Evolutionary conservation across 352 stramenopile genomes (phyloP).

Genomic region (Globisporangium emineosum): DNA sequence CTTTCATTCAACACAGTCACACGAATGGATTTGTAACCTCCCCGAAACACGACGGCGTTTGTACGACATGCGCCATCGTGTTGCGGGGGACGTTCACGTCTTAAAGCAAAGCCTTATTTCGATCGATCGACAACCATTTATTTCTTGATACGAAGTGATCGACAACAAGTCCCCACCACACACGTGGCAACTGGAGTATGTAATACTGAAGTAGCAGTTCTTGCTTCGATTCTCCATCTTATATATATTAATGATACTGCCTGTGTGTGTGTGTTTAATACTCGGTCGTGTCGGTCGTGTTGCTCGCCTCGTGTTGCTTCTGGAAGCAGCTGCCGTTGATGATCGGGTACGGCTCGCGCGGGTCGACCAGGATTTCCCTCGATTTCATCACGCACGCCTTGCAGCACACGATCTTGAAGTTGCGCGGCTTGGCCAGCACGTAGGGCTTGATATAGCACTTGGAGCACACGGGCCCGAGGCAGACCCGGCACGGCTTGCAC

Average conservation of each 20-base stretch:
- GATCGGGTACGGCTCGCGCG: conserved; percentile 43
- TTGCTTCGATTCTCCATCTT: neutral
- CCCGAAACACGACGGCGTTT: too few relatives aligned
- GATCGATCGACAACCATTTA: too few relatives aligned
- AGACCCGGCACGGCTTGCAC: conserved; percentile 38
- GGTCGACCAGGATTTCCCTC: conserved; percentile 35
- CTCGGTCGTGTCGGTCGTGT: conserved; percentile 5
- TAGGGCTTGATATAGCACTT: conserved; percentile 50
- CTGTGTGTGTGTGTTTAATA: too few relatives aligned
- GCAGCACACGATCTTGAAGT: conserved; percentile 44
- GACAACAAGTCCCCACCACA: too few relatives aligned
- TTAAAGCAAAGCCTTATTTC: too few relatives aligned
- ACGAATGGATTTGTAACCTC: too few relatives aligned
- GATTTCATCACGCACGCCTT: conserved; percentile 45
- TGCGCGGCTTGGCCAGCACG: conserved; percentile 31
- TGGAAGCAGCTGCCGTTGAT: conserved; percentile 17
- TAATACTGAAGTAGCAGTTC: too few relatives aligned
- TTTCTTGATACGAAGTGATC: too few relatives aligned
- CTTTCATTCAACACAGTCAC: too few relatives aligned
- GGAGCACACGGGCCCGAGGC: conserved; percentile 31
- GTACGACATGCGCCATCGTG: too few relatives aligned
- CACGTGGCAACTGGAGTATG: too few relatives aligned
- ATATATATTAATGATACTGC: neutral
- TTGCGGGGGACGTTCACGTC: too few relatives aligned
- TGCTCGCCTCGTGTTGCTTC: conserved; percentile 1